phyloP scores from a whole-genome alignment of 2,329 filamentous ascomycete genomes.

The Exophiala mesophila region DNA sequence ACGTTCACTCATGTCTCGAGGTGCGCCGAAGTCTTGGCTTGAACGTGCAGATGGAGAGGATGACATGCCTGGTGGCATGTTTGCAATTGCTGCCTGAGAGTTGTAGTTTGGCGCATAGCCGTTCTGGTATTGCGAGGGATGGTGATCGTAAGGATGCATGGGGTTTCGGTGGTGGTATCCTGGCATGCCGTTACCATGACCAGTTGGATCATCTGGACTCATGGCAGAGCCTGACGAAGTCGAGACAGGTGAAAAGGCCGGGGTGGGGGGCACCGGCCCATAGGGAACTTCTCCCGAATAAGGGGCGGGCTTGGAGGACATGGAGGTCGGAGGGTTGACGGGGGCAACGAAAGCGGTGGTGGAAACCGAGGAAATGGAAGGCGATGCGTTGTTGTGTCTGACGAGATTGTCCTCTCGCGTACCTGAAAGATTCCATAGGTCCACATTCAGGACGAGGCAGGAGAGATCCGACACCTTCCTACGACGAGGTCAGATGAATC shows the following conservation, averaged over 20 bases:
- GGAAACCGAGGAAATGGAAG: constrained; percentile 16
- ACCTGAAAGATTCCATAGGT: constrained; percentile 61
- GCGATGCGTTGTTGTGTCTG: constrained; percentile 41
- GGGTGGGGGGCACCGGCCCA: not conserved
- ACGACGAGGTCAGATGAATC: constrained; percentile 13
- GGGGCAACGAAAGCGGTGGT: constrained; percentile 4
- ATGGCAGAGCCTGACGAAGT: constrained; percentile 4
- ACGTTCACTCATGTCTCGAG: not conserved
- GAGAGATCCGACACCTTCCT: constrained; percentile 62
- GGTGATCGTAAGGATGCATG: constrained; percentile 2
- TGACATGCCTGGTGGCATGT: constrained; percentile 4
- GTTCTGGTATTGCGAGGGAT: constrained; percentile 11
- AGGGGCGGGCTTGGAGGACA: not conserved
- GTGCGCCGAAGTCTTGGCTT: constrained; percentile 11
- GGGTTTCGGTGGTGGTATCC: not conserved
- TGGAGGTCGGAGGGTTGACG: constrained; percentile 5
- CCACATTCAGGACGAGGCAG: constrained; percentile 64
- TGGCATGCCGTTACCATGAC: constrained; percentile 3
- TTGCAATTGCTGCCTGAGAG: constrained; percentile 2
- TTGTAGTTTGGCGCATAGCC: constrained; percentile 8
- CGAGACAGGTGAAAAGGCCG: not conserved
- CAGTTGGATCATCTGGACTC: not conserved
- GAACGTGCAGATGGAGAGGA: constrained; percentile 12
- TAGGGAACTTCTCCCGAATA: not conserved
- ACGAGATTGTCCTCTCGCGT: constrained; percentile 64